These are phyloP conservation scores for Fonsecaea pedrosoi DNA, from an alignment of 2,329 filamentous ascomycete species.

Conservation along the genomic window DNA sequence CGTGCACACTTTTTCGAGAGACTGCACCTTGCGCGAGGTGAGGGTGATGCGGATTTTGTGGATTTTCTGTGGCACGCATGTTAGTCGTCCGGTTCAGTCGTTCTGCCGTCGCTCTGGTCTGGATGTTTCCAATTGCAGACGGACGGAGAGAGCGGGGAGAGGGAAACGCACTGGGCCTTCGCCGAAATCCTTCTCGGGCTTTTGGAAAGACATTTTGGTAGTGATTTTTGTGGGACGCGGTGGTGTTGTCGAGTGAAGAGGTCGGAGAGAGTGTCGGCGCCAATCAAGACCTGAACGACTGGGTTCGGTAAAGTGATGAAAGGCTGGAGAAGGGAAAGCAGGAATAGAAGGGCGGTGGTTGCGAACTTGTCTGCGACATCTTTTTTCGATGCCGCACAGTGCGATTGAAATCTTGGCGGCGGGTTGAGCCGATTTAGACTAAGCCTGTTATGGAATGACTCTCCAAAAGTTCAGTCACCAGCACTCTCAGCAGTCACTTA, in stretches of 20 bases:
- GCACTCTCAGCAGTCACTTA: not conserved
- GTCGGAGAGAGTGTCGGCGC: constrained; percentile 43
- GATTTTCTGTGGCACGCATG: constrained; percentile 68
- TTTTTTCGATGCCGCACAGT: not conserved
- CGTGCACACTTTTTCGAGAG: constrained; percentile 96
- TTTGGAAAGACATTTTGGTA: constrained; percentile 85
- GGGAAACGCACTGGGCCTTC: constrained; percentile 75
- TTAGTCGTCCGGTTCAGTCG: not conserved
- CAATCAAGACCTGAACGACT: constrained; percentile 83
- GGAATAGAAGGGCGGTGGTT: not conserved
- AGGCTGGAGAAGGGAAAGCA: constrained; percentile 46
- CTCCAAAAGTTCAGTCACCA: not conserved
- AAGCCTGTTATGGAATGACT: not conserved
- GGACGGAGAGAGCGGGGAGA: not conserved
- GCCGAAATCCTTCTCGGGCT: constrained; percentile 88
- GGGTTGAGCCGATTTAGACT: not conserved
- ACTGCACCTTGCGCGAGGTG: constrained; percentile 89
- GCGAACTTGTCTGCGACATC: not conserved
- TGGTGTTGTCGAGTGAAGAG: constrained; percentile 27
- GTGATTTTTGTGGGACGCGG: constrained; percentile 47
- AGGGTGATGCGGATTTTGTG: constrained; percentile 99
- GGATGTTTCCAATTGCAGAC: no score
- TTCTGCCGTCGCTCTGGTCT: not conserved
- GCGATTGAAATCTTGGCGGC: constrained; percentile 32
- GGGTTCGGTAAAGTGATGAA: constrained; percentile 84